A percentile compares a stretch with the other conserved stretches of the same genome.
phyloP scores from a whole-genome alignment of 2,329 filamentous ascomycete species.

The Alternaria gansuensis region DNA sequence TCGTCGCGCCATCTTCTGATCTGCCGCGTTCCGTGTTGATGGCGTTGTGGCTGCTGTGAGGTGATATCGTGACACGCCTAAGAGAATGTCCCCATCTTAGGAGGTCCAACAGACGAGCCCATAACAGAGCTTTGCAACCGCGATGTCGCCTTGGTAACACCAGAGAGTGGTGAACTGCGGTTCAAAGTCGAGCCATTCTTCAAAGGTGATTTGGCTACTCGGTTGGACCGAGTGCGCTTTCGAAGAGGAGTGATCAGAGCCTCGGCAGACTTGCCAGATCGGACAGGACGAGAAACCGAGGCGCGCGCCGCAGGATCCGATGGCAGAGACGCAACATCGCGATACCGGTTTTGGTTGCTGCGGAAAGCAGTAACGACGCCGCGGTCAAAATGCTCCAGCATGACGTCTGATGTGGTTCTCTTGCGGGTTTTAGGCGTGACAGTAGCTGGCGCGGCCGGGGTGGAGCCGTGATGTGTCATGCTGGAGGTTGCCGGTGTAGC shows the following conservation, averaged over 20 bases:
- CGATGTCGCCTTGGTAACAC: constrained; percentile 41
- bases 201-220: constrained; percentile 36
- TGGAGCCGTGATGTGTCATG: constrained; percentile 41
- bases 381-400: constrained; percentile 60
- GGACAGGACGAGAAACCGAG: constrained; percentile 49
- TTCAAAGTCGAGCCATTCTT: constrained; percentile 27
- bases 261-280: constrained; percentile 52
- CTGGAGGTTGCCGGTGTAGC: constrained; percentile 49
- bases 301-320: constrained; percentile 49
- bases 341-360: constrained; percentile 52
- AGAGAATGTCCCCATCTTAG: constrained; percentile 50
- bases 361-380: constrained; percentile 57
- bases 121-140: constrained; percentile 43
- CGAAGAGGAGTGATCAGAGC: constrained; percentile 52
- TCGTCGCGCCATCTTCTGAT: constrained; percentile 24
- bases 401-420: constrained; percentile 46
- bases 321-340: constrained; percentile 50
- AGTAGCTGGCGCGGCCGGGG: constrained; percentile 39
- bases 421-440: constrained; percentile 40
- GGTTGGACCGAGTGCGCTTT: constrained; percentile 46
- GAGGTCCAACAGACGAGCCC: constrained; percentile 39
- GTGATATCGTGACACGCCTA: constrained; percentile 18
- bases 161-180: constrained; percentile 41
- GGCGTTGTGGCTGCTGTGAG: not conserved
- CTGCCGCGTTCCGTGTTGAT: constrained; percentile 6